These are phyloP conservation scores for Termitomyces bulborhizus DNA, from an alignment of 768 basidiomycete species.

Conservation along the genomic window DNA sequence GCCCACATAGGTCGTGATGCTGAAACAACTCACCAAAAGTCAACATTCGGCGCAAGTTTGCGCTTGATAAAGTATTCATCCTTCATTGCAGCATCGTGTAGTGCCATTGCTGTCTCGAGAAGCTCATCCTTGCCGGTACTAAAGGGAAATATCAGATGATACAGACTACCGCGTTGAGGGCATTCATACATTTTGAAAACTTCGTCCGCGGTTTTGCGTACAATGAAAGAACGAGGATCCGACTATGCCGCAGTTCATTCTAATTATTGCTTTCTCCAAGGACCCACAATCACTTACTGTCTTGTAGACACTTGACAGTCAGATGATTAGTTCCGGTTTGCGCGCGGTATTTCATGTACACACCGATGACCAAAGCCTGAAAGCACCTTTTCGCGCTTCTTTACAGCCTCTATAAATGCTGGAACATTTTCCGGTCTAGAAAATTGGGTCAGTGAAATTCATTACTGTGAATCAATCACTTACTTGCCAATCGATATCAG, in stretches of 20 bases:
- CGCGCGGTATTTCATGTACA: slow-evolving; percentile 11
- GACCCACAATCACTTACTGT: slow-evolving; percentile 37
- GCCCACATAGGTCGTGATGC: slow-evolving; percentile 4
- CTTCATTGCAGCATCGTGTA: slow-evolving; percentile 84
- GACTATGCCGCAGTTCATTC: slow-evolving; percentile 40
- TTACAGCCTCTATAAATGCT: slow-evolving; percentile 80
- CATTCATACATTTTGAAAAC: slow-evolving; percentile 75
- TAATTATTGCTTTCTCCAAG: background rate
- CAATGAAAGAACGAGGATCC: slow-evolving; percentile 87
- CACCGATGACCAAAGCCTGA: slow-evolving; percentile 88
- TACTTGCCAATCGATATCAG: slow-evolving; percentile 80
- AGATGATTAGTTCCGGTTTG: background rate
- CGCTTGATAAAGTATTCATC: slow-evolving; percentile 86
- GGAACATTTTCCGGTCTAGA: slow-evolving; percentile 73
- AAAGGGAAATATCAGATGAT: background rate
- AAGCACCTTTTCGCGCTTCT: slow-evolving; percentile 81
- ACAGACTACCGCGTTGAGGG: background rate
- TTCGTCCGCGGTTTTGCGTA: slow-evolving; percentile 84
- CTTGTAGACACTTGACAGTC: slow-evolving; percentile 53
- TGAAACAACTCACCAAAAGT: slow-evolving; percentile 63
- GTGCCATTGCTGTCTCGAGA: slow-evolving; percentile 82
- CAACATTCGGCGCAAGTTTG: slow-evolving; percentile 84
- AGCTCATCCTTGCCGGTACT: slow-evolving; percentile 85
- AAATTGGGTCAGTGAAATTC: background rate
- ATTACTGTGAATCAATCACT: background rate